A percentile compares a stretch with the other conserved stretches of the same genome.
phyloP scores from a whole-genome alignment of 2,329 filamentous ascomycete species.

The Fusarium albosuccineum region DNA sequence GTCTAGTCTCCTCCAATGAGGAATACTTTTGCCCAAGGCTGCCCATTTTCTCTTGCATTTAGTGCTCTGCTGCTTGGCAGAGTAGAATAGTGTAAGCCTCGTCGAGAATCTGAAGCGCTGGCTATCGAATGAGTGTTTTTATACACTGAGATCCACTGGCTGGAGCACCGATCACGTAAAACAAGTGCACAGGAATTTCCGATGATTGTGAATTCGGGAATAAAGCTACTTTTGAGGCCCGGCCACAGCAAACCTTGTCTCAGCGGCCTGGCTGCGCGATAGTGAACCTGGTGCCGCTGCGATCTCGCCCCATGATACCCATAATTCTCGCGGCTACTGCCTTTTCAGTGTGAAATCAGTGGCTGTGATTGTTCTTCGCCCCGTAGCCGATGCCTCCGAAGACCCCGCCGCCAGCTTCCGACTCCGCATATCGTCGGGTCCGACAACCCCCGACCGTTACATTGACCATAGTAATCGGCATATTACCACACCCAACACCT shows the following conservation, averaged over 20 bases:
- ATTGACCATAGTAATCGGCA: too few species aligned
- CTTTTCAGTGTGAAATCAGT: too few species aligned
- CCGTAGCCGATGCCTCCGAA: constrained; percentile 20
- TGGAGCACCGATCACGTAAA: neutral
- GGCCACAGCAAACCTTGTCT: neutral
- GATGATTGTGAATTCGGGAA: constrained; percentile 7
- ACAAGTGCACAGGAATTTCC: constrained; percentile 4
- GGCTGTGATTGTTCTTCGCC: neutral
- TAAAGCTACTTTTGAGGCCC: neutral
- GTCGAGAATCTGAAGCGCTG: neutral
- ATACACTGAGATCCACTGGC: constrained; percentile 8
- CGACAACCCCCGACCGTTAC: neutral
- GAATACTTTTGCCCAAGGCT: constrained; percentile 36
- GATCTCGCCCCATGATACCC: too few species aligned
- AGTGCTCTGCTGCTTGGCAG: constrained; percentile 3
- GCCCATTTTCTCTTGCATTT: constrained; percentile 21
- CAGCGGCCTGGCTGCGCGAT: neutral
- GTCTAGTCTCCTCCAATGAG: constrained; percentile 35
- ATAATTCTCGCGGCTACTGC: too few species aligned
- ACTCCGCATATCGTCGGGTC: neutral
- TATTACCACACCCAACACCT: too few species aligned
- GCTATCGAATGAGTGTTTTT: constrained; percentile 24
- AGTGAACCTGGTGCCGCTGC: neutral
- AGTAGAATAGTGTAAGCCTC: constrained; percentile 1
- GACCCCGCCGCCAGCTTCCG: constrained; percentile 20